Percentiles rank a stretch among this genome's conserved stretches.
Evolutionary conservation across 2,329 filamentous ascomycete genomes (phyloP).

Genomic region (Stagonosporopsis tanaceti): DNA sequence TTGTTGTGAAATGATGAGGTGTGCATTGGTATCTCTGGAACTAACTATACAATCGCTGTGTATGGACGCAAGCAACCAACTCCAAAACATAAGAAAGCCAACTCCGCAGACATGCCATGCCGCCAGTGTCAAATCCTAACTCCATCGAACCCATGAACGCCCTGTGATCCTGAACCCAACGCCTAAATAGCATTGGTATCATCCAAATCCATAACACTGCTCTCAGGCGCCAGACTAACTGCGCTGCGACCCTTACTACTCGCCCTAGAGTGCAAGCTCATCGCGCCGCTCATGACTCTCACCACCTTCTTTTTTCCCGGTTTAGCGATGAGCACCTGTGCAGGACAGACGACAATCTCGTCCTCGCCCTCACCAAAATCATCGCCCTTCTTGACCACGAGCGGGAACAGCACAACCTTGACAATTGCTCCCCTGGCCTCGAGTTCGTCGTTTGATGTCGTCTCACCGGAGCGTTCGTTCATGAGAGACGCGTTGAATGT

Average conservation of each 20-base stretch:
- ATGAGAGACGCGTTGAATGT: slow-evolving; percentile 92
- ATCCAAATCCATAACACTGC: slow-evolving; percentile 47
- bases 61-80: background rate
- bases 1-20: background rate
- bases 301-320: slow-evolving; percentile 58
- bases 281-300: slow-evolving; percentile 58
- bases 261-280: slow-evolving; percentile 53
- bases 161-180: background rate
- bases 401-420: slow-evolving; percentile 90
- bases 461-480: slow-evolving; percentile 85
- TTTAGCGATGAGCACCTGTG: slow-evolving; percentile 83
- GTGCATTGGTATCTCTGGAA: slow-evolving; percentile 13
- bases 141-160: background rate
- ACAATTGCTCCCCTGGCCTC: slow-evolving; percentile 80
- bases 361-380: slow-evolving; percentile 88
- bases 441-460: slow-evolving; percentile 77
- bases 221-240: slow-evolving; percentile 38
- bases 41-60: slow-evolving; percentile 2
- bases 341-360: slow-evolving; percentile 93
- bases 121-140: background rate
- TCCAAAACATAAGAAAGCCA: background rate
- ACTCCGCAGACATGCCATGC: no score
- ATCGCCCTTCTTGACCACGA: slow-evolving; percentile 95
- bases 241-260: slow-evolving; percentile 40
- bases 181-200: slow-evolving; percentile 17